Conservation (phyloP, 208 protist species). For the Herpetomonas tarakana region DNA sequence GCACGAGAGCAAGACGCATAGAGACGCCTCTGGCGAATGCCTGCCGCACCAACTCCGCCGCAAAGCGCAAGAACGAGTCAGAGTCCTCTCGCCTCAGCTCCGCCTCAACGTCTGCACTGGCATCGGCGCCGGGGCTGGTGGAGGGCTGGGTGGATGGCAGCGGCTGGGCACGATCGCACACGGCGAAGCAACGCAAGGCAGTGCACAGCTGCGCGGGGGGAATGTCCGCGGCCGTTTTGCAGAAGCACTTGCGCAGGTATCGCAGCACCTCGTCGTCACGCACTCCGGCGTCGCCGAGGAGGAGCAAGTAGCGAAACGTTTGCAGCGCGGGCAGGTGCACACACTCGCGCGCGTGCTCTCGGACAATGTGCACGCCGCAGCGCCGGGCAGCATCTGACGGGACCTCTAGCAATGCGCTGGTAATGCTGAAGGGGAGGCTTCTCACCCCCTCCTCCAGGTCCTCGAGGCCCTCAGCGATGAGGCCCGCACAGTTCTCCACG, state of each 20-base stretch:
- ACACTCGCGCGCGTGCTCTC: constrained; percentile 52
- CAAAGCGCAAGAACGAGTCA: constrained; percentile 41
- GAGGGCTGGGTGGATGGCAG: constrained; percentile 4
- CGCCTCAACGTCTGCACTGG: constrained; percentile 5
- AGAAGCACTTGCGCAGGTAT: constrained; percentile 70
- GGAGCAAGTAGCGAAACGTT: constrained; percentile 71
- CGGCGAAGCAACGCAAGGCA: constrained; percentile 61
- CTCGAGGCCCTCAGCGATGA: constrained; percentile 46
- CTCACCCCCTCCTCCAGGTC: constrained; percentile 32
- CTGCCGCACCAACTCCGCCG: constrained; percentile 41
- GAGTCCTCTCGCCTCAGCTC: constrained; percentile 35
- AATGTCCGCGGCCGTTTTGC: constrained; percentile 65
- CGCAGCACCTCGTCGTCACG: constrained; percentile 31
- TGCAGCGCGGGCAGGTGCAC: constrained; percentile 61
- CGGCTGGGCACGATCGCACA: neutral
- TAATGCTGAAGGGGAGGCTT: constrained; percentile 28
- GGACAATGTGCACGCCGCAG: constrained; percentile 46
- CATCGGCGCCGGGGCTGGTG: neutral
- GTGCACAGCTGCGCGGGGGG: constrained; percentile 73
- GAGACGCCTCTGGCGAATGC: constrained; percentile 42
- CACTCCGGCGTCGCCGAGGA: constrained; percentile 52
- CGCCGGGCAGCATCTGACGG: constrained; percentile 27
- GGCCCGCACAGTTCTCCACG: constrained; percentile 39
- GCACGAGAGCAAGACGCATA: constrained; percentile 42
- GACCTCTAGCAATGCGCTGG: constrained; percentile 27